Evolutionary conservation across 1,284 basidiomycete genomes (phyloP).

Genomic region (Rhodotorula sp.): DNA sequence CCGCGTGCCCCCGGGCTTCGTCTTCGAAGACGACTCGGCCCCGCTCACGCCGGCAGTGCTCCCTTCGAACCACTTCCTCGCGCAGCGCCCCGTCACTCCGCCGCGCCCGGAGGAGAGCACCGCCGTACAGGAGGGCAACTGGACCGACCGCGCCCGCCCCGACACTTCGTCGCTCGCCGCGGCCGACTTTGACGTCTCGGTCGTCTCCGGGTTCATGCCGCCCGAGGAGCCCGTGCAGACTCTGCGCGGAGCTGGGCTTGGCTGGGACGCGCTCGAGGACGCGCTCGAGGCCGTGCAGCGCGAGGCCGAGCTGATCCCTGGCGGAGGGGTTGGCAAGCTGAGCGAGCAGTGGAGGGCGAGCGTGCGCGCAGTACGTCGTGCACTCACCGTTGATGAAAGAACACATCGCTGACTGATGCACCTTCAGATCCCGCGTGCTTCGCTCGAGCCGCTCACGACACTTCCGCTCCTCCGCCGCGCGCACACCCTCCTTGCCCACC

Average conservation of each 20-base stretch:
- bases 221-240: conserved; percentile 69
- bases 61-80: conserved; percentile 39
- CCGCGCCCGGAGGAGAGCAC: conserved; percentile 13
- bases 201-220: conserved; percentile 88
- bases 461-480: conserved; percentile 69
- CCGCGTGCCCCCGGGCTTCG: conserved; percentile 28
- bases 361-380: conserved; percentile 48
- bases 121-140: conserved; percentile 3
- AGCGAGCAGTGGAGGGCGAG: conserved; percentile 58
- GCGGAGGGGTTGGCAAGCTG: conserved; percentile 57
- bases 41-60: neutral
- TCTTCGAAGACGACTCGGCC: conserved; percentile 17
- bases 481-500: conserved; percentile 80
- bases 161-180: conserved; percentile 85
- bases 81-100: conserved; percentile 27
- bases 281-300: conserved; percentile 58
- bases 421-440: conserved; percentile 33
- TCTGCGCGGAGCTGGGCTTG: conserved; percentile 67
- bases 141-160: conserved; percentile 43
- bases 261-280: conserved; percentile 47
- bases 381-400: neutral
- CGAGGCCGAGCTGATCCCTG: conserved; percentile 34
- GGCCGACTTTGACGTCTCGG: conserved; percentile 93
- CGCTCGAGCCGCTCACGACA: conserved; percentile 26
- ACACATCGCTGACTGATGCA: neutral